These are phyloP conservation scores for Halenospora varia DNA, from an alignment of 495 filamentous ascomycete genomes.

Conservation along the genomic window DNA sequence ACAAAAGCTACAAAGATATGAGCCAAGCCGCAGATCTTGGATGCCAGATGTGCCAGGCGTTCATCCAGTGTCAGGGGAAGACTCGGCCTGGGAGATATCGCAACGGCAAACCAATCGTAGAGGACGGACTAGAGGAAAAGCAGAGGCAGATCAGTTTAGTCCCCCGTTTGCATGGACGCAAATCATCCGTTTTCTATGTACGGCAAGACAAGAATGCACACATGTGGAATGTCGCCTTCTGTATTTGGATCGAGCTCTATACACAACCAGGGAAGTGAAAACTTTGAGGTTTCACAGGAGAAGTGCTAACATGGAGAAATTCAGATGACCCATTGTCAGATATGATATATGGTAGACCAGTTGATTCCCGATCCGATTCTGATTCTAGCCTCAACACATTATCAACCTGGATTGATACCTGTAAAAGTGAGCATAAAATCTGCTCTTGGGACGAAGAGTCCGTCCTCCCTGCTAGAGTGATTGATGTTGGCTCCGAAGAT, in stretches of 20 bases:
- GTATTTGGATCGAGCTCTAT: not conserved
- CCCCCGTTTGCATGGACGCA: not conserved
- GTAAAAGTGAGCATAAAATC: not conserved
- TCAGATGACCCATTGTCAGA: not conserved
- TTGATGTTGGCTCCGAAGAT: not conserved
- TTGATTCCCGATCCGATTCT: not conserved
- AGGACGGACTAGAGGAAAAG: too few species aligned
- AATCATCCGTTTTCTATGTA: not conserved
- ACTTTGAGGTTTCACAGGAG: not conserved
- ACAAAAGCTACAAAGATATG: not conserved
- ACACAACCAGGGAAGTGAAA: not conserved
- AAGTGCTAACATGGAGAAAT: not conserved
- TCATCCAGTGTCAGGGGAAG: not conserved
- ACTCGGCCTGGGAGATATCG: not conserved
- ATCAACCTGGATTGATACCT: not conserved
- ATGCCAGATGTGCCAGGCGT: not conserved
- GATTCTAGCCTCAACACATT: not conserved
- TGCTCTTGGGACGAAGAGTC: not conserved
- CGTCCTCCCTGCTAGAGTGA: not conserved
- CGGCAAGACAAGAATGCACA: not conserved
- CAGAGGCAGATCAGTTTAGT: not conserved
- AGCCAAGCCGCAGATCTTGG: not conserved
- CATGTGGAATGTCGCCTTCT: not conserved
- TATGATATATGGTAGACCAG: not conserved
- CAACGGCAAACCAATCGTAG: too few species aligned